A percentile compares a stretch with the other conserved stretches of the same genome.
phyloP scores from a whole-genome alignment of 306 rosid genomes.

The Sicyos edulis region DNA sequence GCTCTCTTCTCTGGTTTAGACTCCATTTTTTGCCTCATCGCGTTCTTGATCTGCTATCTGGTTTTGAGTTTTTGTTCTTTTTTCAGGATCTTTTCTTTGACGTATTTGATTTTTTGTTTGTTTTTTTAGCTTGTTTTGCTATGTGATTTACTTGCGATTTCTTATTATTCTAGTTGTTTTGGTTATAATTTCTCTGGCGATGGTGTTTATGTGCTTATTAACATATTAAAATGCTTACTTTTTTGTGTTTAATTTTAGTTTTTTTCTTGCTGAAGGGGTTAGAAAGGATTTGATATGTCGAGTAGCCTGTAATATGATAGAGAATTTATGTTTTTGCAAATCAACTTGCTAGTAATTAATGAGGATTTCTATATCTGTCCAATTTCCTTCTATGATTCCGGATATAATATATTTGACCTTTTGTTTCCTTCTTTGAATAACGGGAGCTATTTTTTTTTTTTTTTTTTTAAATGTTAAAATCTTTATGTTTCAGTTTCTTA shows the following conservation, averaged over 20 bases:
- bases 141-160: not conserved
- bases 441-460: not conserved
- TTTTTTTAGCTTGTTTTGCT: not conserved
- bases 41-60: constrained; percentile 12
- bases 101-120: not conserved
- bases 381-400: constrained; percentile 12
- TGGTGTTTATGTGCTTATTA: not conserved
- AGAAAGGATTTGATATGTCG: not conserved
- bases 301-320: not conserved
- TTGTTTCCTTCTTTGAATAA: not conserved
- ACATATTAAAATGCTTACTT: too few species aligned
- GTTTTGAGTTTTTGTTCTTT: not conserved
- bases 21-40: not conserved
- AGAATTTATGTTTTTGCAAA: constrained; percentile 3
- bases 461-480: not conserved
- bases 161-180: not conserved
- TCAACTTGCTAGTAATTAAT: constrained; percentile 15
- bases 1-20: not conserved
- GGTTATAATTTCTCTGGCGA: not conserved
- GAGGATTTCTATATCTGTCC: constrained; percentile 8
- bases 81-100: not conserved
- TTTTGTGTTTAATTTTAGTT: too few species aligned
- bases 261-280: too few species aligned
- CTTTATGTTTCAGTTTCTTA: constrained; percentile 3
- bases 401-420: not conserved